Evolutionary conservation across 2,329 filamentous ascomycete genomes (phyloP), one percentile per base, ranked within the genome.

Genomic region (Clathrospora elynae): DNA sequence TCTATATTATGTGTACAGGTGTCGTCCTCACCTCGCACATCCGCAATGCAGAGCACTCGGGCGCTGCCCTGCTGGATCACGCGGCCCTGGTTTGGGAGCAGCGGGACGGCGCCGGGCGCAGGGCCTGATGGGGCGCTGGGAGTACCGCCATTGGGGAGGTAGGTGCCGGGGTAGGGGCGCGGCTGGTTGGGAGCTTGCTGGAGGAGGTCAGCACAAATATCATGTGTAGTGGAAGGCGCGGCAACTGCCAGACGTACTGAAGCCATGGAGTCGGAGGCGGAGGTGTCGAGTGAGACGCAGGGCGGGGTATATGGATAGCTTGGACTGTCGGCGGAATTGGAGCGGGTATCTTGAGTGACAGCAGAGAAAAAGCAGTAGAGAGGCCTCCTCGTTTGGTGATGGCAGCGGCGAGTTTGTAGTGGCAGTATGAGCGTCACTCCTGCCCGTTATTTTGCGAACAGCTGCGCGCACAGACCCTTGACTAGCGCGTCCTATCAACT

Each of bases 21-120:
- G 2, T 11, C 22, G 9, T 35, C 35, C 69, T 40, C 62, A 78
- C 75, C 76, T 75, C 76, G 66, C 35, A 78, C 75, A 51, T 78
- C 76, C 38, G 76, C 76, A 59, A 78, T 75, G 58, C 75, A 78
- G 22, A 78, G 70, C 35, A 78, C 74, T 51, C 76, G 62, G 24
- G 69, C 71, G 59, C 73, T 73, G 49, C 74, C 75, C 37, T 74
- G 63, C 52, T 78, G 76, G 51, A 77, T 71, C 59, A 78, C 73
- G 52, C 75, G 74, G 65, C 75, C 76, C 61, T 78, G 75, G 61
- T 78, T 78, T 33, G 76, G 75, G 43, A 77, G 74, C 35, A 78
- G 74, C 42, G 76, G 75, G 38, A 67, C 62, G 37, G 72, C 72
- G 38, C 72, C 72, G 36, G 72, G 72, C 41, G 65, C 70, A 32